Evolutionary conservation across 2,329 filamentous ascomycete genomes (phyloP).

Genomic region (Pyrenophora tritici-repentis): DNA sequence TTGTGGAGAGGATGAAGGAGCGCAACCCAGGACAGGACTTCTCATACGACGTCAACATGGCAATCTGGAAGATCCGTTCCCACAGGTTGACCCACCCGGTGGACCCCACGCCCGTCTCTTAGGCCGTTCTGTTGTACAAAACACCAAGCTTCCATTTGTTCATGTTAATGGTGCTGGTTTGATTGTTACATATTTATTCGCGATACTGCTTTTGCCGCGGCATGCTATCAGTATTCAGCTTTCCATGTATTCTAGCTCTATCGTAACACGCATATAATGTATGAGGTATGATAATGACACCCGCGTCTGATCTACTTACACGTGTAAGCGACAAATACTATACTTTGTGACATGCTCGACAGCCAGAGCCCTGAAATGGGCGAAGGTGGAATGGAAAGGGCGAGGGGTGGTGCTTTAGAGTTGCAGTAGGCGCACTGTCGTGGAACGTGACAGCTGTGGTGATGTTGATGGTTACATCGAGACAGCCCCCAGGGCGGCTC

Average conservation of each 20-base stretch:
- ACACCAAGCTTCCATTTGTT: conserved; percentile 19
- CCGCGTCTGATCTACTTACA: neutral
- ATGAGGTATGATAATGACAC: conserved; percentile 33
- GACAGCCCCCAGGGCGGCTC: neutral
- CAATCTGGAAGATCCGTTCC: conserved; percentile 5
- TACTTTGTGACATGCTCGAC: neutral
- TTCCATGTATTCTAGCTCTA: conserved; percentile 33
- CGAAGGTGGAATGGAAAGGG: conserved; percentile 15
- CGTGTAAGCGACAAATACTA: neutral
- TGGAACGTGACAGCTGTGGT: conserved; percentile 16
- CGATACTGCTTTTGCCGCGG: conserved; percentile 18
- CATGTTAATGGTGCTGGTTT: conserved; percentile 13
- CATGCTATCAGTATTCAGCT: conserved; percentile 22
- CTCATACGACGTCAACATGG: conserved; percentile 4
- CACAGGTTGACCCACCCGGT: neutral
- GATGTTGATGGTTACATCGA: conserved; percentile 10
- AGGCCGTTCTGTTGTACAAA: conserved; percentile 6
- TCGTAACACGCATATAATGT: neutral
- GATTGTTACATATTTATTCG: conserved; percentile 16
- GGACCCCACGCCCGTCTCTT: neutral
- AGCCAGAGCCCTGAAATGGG: neutral
- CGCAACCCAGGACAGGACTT: neutral
- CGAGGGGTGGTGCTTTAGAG: conserved; percentile 18
- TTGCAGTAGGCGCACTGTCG: conserved; percentile 22
- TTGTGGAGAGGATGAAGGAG: neutral